These are phyloP conservation scores for Tricholoma bakamatsutake DNA, from an alignment of 768 basidiomycete species.

Conservation along the genomic window DNA sequence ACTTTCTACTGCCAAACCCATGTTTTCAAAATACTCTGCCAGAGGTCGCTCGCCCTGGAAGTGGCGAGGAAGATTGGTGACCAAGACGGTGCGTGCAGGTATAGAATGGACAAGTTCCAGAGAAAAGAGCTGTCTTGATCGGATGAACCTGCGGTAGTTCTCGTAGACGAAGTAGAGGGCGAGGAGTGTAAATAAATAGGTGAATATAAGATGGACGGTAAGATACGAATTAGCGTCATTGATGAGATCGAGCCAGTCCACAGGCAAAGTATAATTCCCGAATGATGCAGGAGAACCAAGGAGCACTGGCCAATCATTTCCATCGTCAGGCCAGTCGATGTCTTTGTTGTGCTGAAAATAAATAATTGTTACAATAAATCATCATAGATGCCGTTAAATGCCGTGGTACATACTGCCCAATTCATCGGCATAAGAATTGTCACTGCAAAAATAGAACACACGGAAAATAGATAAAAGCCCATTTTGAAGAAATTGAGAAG, in stretches of 20 bases:
- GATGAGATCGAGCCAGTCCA: slow-evolving; percentile 82
- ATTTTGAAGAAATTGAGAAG: slow-evolving; percentile 94
- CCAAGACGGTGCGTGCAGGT: slow-evolving; percentile 87
- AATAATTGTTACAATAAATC: neutral
- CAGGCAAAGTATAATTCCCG: slow-evolving; percentile 31
- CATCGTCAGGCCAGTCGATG: slow-evolving; percentile 38
- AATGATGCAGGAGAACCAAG: slow-evolving; percentile 16
- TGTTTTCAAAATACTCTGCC: slow-evolving; percentile 90
- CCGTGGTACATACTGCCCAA: slow-evolving; percentile 60
- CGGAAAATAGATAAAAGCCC: slow-evolving; percentile 86
- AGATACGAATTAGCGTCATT: slow-evolving; percentile 88
- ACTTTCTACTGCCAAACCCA: slow-evolving; percentile 86
- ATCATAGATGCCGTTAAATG: neutral
- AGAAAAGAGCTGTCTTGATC: slow-evolving; percentile 88
- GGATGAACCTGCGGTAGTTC: slow-evolving; percentile 86
- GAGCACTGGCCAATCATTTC: slow-evolving; percentile 41
- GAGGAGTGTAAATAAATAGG: slow-evolving; percentile 87
- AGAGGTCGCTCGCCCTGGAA: slow-evolving; percentile 80
- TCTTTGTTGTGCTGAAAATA: slow-evolving; percentile 60
- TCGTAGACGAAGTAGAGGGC: slow-evolving; percentile 82
- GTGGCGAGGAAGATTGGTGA: slow-evolving; percentile 79
- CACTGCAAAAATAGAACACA: slow-evolving; percentile 77
- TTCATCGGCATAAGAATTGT: slow-evolving; percentile 94
- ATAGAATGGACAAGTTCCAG: slow-evolving; percentile 94
- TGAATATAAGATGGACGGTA: slow-evolving; percentile 86